These are phyloP conservation scores for Lactarius indigo DNA, from an alignment of 768 basidiomycete species.

Conservation along the genomic window DNA sequence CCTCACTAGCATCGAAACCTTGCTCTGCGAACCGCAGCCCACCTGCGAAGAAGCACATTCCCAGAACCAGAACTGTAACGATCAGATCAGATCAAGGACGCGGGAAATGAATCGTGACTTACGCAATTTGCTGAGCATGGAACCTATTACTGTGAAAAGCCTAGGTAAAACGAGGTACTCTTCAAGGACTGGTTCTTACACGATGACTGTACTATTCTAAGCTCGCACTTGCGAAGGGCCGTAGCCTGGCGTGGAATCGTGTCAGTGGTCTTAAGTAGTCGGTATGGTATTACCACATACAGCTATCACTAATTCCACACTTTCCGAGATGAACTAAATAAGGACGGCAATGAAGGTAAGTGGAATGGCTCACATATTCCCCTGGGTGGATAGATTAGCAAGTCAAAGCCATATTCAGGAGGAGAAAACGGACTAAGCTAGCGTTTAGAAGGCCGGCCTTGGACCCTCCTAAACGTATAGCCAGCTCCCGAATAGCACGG, in stretches of 20 bases:
- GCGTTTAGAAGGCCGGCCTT: slow-evolving; percentile 79
- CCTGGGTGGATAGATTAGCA: slow-evolving; percentile 39
- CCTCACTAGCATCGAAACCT: slow-evolving; percentile 66
- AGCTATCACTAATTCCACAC: slow-evolving; percentile 64
- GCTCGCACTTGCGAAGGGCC: slow-evolving; percentile 77
- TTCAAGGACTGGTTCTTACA: slow-evolving; percentile 41
- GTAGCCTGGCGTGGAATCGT: slow-evolving; percentile 50
- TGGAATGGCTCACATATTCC: slow-evolving; percentile 53
- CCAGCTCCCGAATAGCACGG: slow-evolving; percentile 67
- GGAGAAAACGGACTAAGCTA: slow-evolving; percentile 53
- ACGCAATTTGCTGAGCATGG: slow-evolving; percentile 76
- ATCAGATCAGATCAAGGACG: slow-evolving; percentile 17
- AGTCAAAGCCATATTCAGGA: background rate
- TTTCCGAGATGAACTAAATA: slow-evolving; percentile 21
- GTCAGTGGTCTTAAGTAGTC: background rate
- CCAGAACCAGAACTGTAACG: slow-evolving; percentile 69
- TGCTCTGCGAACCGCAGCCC: slow-evolving; percentile 75
- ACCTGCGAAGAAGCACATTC: slow-evolving; percentile 83
- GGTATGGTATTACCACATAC: slow-evolving; percentile 39
- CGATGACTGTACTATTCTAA: slow-evolving; percentile 76
- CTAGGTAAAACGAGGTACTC: slow-evolving; percentile 11
- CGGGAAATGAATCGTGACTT: slow-evolving; percentile 27
- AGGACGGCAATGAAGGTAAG: background rate
- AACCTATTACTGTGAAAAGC: slow-evolving; percentile 62
- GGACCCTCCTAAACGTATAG: slow-evolving; percentile 70